These are phyloP conservation scores for Ogataea pini DNA, from an alignment of 805 yeast genomes.

Conservation along the genomic window DNA sequence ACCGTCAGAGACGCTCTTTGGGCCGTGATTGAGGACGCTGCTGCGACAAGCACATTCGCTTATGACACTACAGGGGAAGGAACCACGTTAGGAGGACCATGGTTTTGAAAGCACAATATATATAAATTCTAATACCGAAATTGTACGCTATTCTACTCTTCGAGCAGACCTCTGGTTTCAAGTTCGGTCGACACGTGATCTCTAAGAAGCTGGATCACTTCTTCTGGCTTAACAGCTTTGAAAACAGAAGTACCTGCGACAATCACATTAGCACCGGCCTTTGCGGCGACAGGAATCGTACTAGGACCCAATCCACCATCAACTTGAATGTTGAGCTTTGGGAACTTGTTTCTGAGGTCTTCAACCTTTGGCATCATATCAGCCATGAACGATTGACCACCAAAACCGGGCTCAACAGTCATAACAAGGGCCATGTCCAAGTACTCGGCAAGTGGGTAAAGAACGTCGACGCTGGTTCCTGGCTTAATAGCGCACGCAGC, in stretches of 20 bases:
- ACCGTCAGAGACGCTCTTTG: constrained; percentile 66
- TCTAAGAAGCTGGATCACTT: constrained; percentile 70
- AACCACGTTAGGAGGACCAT: constrained; percentile 81
- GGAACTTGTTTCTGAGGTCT: constrained; percentile 68
- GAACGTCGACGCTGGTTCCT: constrained; percentile 81
- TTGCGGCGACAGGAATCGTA: constrained; percentile 85
- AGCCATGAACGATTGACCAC: constrained; percentile 95
- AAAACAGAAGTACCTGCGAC: constrained; percentile 97
- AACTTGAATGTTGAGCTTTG: constrained; percentile 85
- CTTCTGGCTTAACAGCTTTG: constrained; percentile 76
- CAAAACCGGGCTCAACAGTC: constrained; percentile 99
- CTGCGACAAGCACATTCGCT: constrained; percentile 42
- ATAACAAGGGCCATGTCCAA: constrained; percentile 94
- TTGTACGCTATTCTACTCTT: constrained; percentile 10
- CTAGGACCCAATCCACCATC: constrained; percentile 94
- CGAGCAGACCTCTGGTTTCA: constrained; percentile 45
- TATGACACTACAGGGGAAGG: constrained; percentile 60
- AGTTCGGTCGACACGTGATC: constrained; percentile 55
- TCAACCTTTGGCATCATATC: constrained; percentile 97
- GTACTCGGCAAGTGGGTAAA: constrained; percentile 69
- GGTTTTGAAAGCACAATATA: constrained; percentile 36
- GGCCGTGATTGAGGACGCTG: constrained; percentile 65
- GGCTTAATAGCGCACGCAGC: constrained; percentile 97
- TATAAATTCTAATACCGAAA: constrained; percentile 2
- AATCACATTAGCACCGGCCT: constrained; percentile 96